phyloP scores from a whole-genome alignment of 2,329 filamentous ascomycete species.

The Arthrobotrys sinensis region DNA sequence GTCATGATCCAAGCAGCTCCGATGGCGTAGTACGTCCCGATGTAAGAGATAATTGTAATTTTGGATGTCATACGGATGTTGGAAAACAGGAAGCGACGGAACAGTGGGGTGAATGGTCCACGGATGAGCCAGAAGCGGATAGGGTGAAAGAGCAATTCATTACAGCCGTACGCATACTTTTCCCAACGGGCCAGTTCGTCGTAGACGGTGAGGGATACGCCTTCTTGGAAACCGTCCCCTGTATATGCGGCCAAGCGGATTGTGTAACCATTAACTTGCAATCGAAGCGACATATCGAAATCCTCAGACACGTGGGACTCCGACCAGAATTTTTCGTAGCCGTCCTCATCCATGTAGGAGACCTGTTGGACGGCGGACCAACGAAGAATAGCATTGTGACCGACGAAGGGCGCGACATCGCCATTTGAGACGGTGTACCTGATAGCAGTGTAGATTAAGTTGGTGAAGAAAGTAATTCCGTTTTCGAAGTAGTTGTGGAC shows the following conservation, averaged over 20 bases:
- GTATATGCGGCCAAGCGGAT: slow-evolving; percentile 81
- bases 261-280: slow-evolving; percentile 80
- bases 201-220: slow-evolving; percentile 86
- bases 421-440: slow-evolving; percentile 83
- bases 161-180: slow-evolving; percentile 88
- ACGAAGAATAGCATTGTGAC: slow-evolving; percentile 83
- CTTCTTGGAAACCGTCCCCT: slow-evolving; percentile 84
- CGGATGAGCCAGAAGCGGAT: slow-evolving; percentile 79
- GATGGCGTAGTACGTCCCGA: slow-evolving; percentile 85
- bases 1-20: slow-evolving; percentile 83
- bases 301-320: slow-evolving; percentile 85
- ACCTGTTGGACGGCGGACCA: slow-evolving; percentile 84
- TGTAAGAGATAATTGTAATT: slow-evolving; percentile 82
- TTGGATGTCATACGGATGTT: slow-evolving; percentile 83
- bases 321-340: slow-evolving; percentile 85
- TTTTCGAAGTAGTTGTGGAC: slow-evolving; percentile 81
- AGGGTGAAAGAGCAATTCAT: slow-evolving; percentile 85
- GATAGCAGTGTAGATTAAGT: slow-evolving; percentile 83
- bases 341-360: slow-evolving; percentile 78
- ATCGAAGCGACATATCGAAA: slow-evolving; percentile 84
- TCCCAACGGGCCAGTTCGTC: slow-evolving; percentile 89
- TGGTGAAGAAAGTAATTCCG: slow-evolving; percentile 80
- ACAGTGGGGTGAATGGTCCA: slow-evolving; percentile 84
- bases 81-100: slow-evolving; percentile 80
- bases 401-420: slow-evolving; percentile 83